A percentile compares a stretch with the other conserved stretches of the same genome.
Evolutionary conservation across 352 stramenopile species (phyloP).

Genomic region (Pythium guiyangense): DNA sequence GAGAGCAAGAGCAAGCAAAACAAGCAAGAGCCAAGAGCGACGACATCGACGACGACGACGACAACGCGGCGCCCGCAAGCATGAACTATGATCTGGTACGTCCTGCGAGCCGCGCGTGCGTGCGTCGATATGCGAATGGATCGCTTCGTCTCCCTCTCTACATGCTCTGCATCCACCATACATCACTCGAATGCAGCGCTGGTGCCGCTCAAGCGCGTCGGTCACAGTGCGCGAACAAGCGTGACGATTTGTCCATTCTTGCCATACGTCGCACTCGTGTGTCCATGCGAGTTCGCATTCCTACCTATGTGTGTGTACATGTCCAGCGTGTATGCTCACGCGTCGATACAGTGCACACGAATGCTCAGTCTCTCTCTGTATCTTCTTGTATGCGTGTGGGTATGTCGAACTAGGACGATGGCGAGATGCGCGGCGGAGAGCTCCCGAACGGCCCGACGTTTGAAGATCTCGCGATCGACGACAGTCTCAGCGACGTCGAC

Average conservation of each 20-base stretch:
- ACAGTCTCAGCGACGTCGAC: conserved; percentile 94
- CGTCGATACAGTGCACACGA: not conserved
- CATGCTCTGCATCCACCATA: not conserved
- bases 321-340: not conserved
- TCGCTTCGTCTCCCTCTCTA: not conserved
- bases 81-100: conserved; percentile 13
- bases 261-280: no score
- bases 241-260: no score
- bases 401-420: conserved; percentile 13
- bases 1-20: no score
- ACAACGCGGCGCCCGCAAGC: no score
- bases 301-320: not conserved
- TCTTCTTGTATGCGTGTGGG: not conserved
- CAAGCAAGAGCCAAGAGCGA: not conserved
- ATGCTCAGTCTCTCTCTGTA: not conserved
- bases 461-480: conserved; percentile 98
- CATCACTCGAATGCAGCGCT: not conserved
- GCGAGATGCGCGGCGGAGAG: conserved; percentile 12
- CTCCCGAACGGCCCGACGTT: conserved; percentile 87
- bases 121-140: not conserved
- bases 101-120: no score
- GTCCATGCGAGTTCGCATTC: not conserved
- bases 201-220: not conserved
- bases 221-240: no score
- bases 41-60: not conserved